Evolutionary conservation across 1,284 basidiomycete species (phyloP).

Genomic region (Testicularia cyperi): DNA sequence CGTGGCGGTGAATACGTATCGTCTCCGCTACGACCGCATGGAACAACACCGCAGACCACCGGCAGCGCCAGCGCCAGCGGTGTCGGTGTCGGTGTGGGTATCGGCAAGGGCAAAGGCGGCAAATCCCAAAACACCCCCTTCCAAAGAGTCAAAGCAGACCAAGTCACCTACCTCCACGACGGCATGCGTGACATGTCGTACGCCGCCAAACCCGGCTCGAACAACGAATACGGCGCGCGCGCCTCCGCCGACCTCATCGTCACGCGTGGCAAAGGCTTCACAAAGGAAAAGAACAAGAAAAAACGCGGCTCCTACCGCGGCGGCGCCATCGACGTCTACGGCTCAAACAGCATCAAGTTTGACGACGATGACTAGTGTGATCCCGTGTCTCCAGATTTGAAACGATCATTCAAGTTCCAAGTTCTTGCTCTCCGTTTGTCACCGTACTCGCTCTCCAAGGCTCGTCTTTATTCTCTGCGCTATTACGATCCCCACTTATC

Average conservation of each 20-base stretch:
- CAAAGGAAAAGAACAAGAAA: conserved; percentile 99
- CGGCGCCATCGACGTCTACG: conserved; percentile 55
- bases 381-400: too few relatives aligned
- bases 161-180: conserved; percentile 66
- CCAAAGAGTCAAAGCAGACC: conserved; percentile 75
- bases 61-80: too few relatives aligned
- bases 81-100: too few relatives aligned
- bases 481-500: too few relatives aligned
- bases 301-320: conserved; percentile 71
- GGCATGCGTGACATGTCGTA: conserved; percentile 80
- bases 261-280: conserved; percentile 88
- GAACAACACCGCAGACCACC: too few relatives aligned
- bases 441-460: too few relatives aligned
- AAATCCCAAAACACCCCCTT: conserved; percentile 64
- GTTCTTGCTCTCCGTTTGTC: too few relatives aligned
- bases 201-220: conserved; percentile 69
- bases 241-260: conserved; percentile 86
- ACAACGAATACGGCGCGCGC: conserved; percentile 79
- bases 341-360: conserved; percentile 57
- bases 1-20: too few relatives aligned
- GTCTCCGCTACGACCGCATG: too few relatives aligned
- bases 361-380: conserved; percentile 54
- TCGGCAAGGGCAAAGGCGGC: too few relatives aligned
- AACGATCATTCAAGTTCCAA: too few relatives aligned
- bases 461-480: too few relatives aligned